These are phyloP conservation scores for Paramecium sonneborni DNA, from an alignment of 73 alveolate species.

Conservation along the genomic window DNA sequence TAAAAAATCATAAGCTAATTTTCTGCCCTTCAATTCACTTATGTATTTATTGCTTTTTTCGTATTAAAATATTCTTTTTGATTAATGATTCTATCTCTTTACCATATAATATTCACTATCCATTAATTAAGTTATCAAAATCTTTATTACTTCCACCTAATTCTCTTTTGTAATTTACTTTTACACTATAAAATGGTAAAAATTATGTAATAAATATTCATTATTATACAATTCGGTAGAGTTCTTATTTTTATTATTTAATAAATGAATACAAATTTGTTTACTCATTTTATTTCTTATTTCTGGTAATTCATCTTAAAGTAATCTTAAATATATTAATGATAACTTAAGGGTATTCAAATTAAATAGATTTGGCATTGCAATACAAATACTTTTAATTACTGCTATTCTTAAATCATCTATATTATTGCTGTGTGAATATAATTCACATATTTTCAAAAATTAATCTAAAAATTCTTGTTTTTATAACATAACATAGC, in stretches of 20 bases:
- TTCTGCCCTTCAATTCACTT: slow-evolving; percentile 7
- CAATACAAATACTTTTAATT: background rate
- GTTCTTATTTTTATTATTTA: background rate
- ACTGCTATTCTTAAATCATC: slow-evolving; percentile 57
- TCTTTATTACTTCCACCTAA: background rate
- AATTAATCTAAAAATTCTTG: background rate
- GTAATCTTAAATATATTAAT: slow-evolving; percentile 8
- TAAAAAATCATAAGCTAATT: slow-evolving; percentile 14
- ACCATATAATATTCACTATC: slow-evolving; percentile 43
- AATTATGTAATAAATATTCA: slow-evolving; percentile 1
- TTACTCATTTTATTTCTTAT: slow-evolving; percentile 10
- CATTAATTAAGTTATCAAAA: background rate
- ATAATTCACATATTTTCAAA: background rate
- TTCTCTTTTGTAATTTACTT: background rate
- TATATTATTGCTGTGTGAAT: background rate
- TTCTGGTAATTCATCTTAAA: slow-evolving; percentile 48
- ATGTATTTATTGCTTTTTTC: slow-evolving; percentile 26
- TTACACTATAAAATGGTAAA: background rate
- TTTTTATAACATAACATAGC: background rate
- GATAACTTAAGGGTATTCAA: background rate
- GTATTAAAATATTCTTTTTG: background rate
- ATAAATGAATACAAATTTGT: background rate
- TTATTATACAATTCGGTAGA: background rate
- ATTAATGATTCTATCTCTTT: slow-evolving; percentile 10
- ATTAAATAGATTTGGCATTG: background rate